Evolutionary conservation across 805 yeast species (phyloP).

Genomic region (Saccharomycopsis sp.): DNA sequence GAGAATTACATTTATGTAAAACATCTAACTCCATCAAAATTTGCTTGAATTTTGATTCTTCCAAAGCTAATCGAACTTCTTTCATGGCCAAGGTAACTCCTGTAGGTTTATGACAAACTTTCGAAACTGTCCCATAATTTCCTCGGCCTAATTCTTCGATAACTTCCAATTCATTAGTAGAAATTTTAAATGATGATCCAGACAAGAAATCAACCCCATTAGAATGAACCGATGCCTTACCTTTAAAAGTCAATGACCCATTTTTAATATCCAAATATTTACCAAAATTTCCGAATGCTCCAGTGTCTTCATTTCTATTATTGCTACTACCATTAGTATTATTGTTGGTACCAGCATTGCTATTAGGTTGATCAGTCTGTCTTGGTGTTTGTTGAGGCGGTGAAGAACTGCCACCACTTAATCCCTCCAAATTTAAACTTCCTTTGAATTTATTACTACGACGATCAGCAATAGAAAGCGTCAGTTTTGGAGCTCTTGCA

Average conservation of each 20-base stretch:
- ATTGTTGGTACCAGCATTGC: no score
- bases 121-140: conserved; percentile 92
- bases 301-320: conserved; percentile 30
- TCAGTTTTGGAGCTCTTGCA: not conserved
- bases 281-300: conserved; percentile 75
- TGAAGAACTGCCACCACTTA: no score
- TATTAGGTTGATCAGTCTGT: no score
- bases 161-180: conserved; percentile 75
- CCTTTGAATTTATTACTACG: not conserved
- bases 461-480: not conserved
- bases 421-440: no score
- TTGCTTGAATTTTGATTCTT: conserved; percentile 88
- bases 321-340: no score
- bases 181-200: conserved; percentile 81
- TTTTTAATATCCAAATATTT: conserved; percentile 87
- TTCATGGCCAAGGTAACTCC: conserved; percentile 95
- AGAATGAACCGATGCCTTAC: conserved; percentile 87
- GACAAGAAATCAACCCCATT: conserved; percentile 86
- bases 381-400: no score
- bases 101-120: conserved; percentile 89
- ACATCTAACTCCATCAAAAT: conserved; percentile 95
- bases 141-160: conserved; percentile 91
- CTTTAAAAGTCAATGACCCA: conserved; percentile 86
- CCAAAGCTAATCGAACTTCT: conserved; percentile 88
- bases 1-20: conserved; percentile 83